Percentiles rank a stretch among this genome's conserved stretches.
These are phyloP conservation scores for Penicillium psychrofluorescens DNA, from an alignment of 495 filamentous ascomycete genomes.

Conservation along the genomic window DNA sequence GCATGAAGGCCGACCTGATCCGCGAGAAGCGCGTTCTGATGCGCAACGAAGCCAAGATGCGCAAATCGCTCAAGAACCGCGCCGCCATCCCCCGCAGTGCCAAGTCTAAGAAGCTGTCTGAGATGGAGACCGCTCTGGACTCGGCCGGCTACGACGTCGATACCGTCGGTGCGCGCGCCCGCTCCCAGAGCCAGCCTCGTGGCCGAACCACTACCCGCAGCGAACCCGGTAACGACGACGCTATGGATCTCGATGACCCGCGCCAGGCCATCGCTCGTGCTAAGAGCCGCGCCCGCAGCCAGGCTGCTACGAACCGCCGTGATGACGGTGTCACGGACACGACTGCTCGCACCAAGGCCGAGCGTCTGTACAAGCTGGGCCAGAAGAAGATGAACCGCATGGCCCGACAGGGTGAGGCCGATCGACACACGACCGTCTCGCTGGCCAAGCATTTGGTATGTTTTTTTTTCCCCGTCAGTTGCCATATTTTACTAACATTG, in stretches of 20 bases:
- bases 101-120: conserved; percentile 65
- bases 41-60: conserved; percentile 84
- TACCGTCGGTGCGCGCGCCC: conserved; percentile 62
- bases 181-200: conserved; percentile 54
- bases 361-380: conserved; percentile 74
- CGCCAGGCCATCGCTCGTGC: conserved; percentile 59
- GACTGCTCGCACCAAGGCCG: conserved; percentile 63
- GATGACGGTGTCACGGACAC: conserved; percentile 60
- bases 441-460: conserved; percentile 89
- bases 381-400: conserved; percentile 99
- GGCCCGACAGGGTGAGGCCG: conserved; percentile 92
- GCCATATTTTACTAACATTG: neutral
- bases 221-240: conserved; percentile 56
- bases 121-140: conserved; percentile 79
- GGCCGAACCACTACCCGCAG: conserved; percentile 52
- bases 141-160: conserved; percentile 77
- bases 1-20: conserved; percentile 90
- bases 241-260: conserved; percentile 81
- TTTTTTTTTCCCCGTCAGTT: conserved; percentile 7
- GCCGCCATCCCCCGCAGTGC: conserved; percentile 78
- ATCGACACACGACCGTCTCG: conserved; percentile 77
- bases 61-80: conserved; percentile 92
- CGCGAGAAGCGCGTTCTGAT: conserved; percentile 84
- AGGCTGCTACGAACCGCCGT: conserved; percentile 68
- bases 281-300: conserved; percentile 71